Evolutionary conservation across 345 rosid genomes (phyloP), one percentile per base, ranked within the genome.

Genomic region (Erodium maritimum): DNA sequence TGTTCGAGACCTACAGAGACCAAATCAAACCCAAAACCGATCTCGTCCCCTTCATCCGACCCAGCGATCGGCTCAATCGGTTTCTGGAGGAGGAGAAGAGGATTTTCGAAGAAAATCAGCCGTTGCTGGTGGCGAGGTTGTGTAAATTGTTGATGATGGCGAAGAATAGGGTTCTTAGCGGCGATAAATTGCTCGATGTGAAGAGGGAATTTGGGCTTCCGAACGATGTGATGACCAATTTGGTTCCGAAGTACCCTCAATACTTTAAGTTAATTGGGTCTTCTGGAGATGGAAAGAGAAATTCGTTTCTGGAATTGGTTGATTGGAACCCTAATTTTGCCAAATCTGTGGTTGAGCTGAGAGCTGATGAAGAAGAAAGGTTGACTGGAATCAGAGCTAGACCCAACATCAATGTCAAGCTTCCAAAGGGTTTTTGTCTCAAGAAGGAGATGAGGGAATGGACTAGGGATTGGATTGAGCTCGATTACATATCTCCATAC

Each of bases 361-460:
- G 85, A 72, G 87, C 94, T 2, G 88, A 80, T 37, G 91, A 77
- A 37, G 91, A 80, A 56, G 68, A 68, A 0, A 50, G 59, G 52
- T 42, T 70, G 33, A 85, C 81, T 0, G 91, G 96, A 60, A 79
- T 93, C 16, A 57, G 77, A 13, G 65, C 80, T 21, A 59, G 91
- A 51, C 88, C 95, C 22, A 89, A 86, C 71, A 85, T 83, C 71
- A 37, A 71, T 58, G 81, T 77, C 19, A 84, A 80, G 65, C 66
- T 93, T 52, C 95, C 99, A 0, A 25, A 75, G 0, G 95, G 96
- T 1, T 83, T 85, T 72, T 77, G 72, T 71, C 58, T 89, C 20
- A 86, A 66, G 77, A 87, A 89, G 73, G 94, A 93, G 73, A 93
- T 89, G 99, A 82, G 88, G 61, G 96, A 93, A 52, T 93, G 96